A percentile compares a stretch with the other conserved stretches of the same genome.
Evolutionary conservation across 2,329 filamentous ascomycete species (phyloP).

Genomic region (Colletotrichum higginsianum): DNA sequence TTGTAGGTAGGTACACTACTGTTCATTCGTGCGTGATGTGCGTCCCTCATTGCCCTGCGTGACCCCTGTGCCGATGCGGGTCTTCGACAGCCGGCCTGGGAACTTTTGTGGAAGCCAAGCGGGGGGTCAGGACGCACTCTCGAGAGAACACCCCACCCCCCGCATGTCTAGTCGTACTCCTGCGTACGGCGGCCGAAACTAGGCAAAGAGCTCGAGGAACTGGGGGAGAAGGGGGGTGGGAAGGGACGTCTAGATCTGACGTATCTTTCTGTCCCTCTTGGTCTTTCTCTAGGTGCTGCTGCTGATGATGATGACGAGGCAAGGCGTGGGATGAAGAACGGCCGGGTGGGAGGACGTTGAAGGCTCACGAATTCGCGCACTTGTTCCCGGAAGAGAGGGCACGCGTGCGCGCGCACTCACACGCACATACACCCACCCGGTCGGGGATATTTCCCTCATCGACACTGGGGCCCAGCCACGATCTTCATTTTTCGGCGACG

Average conservation of each 20-base stretch:
- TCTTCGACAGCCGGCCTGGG: conserved; percentile 40
- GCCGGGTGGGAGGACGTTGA: background rate
- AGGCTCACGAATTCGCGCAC: conserved; percentile 2
- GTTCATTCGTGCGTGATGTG: conserved; percentile 10
- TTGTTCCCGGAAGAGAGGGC: conserved; percentile 19
- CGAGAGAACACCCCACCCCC: conserved; percentile 17
- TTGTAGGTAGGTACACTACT: too few species aligned
- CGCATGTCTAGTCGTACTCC: conserved; percentile 22
- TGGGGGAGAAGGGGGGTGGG: background rate
- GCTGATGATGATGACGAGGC: background rate
- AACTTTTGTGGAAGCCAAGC: conserved; percentile 43
- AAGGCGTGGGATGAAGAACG: conserved; percentile 24
- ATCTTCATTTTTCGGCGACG: conserved; percentile 25
- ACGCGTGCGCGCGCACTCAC: background rate
- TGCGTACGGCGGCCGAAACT: conserved; percentile 22
- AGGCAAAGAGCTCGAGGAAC: conserved; percentile 39
- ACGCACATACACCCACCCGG: too few species aligned
- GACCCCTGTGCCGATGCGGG: conserved; percentile 41
- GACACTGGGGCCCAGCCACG: conserved; percentile 21
- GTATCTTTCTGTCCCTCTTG: conserved; percentile 1
- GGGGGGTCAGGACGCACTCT: conserved; percentile 32
- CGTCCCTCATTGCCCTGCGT: conserved; percentile 9
- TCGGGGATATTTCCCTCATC: conserved; percentile 30
- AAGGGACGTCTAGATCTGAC: conserved; percentile 20
- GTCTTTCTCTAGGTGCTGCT: background rate